Percentiles rank a stretch among this genome's conserved stretches.
Evolutionary conservation across 345 rosid species (phyloP).

Genomic region (Raphanus raphanistrum): DNA sequence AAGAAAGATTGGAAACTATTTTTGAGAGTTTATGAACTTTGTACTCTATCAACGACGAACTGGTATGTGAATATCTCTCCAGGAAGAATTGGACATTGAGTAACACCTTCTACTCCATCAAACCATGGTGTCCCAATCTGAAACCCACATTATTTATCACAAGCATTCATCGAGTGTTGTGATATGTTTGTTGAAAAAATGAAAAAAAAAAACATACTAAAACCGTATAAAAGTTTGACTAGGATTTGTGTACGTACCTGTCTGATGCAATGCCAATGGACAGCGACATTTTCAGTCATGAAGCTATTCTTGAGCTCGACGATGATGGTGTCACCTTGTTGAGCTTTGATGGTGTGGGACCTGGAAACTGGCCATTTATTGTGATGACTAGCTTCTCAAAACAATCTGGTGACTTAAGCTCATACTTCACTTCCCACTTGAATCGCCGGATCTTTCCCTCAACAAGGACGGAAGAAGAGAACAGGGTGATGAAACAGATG

Average conservation of each 20-base stretch:
- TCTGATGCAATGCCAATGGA: conserved; percentile 88
- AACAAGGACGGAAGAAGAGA: conserved; percentile 12
- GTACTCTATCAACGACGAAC: conserved; percentile 74
- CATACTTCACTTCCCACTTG: conserved; percentile 72
- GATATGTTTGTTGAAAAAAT: background rate
- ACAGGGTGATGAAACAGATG: conserved; percentile 1
- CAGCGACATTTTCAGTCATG: conserved; percentile 56
- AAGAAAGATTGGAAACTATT: background rate
- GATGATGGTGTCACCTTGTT: conserved; percentile 61
- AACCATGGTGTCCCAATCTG: conserved; percentile 76
- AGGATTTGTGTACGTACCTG: conserved; percentile 33
- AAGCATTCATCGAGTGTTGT: background rate
- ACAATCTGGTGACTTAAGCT: conserved; percentile 66
- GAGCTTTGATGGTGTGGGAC: conserved; percentile 64
- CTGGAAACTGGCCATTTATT: conserved; percentile 63
- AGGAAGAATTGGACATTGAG: conserved; percentile 72
- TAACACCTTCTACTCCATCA: conserved; percentile 70
- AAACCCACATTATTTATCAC: background rate
- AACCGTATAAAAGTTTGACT: background rate
- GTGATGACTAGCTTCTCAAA: conserved; percentile 60
- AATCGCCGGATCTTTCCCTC: conserved; percentile 47
- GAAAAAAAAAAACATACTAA: background rate
- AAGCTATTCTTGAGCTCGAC: conserved; percentile 68
- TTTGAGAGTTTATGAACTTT: background rate
- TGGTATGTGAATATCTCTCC: conserved; percentile 62